Conservation (phyloP, 2,329 filamentous ascomycete species). For the Exserohilum turcica region DNA sequence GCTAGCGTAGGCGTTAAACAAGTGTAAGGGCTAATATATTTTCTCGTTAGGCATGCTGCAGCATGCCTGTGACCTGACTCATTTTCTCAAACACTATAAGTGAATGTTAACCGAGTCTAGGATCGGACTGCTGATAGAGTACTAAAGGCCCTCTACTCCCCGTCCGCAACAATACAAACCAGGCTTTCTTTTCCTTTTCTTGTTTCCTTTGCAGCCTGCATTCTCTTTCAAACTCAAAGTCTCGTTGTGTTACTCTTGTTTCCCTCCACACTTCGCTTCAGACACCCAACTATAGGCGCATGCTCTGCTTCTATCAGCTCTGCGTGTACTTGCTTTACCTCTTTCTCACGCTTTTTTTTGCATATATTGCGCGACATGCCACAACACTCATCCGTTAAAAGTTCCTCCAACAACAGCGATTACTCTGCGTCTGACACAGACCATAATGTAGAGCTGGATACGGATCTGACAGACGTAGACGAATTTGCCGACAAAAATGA, state of each 20-base stretch:
- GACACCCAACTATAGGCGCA: slow-evolving; percentile 7
- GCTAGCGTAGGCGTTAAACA: slow-evolving; percentile 17
- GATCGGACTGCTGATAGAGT: slow-evolving; percentile 6
- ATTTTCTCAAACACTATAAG: slow-evolving; percentile 5
- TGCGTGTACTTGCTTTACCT: slow-evolving; percentile 3
- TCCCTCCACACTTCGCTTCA: slow-evolving; percentile 6
- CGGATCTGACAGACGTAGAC: slow-evolving; percentile 14
- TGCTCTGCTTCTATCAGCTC: slow-evolving; percentile 6
- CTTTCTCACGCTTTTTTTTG: slow-evolving; percentile 3
- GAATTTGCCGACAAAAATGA: slow-evolving; percentile 7
- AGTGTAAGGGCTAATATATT: slow-evolving; percentile 8
- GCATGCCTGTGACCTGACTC: slow-evolving; percentile 3
- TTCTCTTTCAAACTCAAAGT: slow-evolving; percentile 10
- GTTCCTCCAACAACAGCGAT: slow-evolving; percentile 16
- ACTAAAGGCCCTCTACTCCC: slow-evolving; percentile 15
- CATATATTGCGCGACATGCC: slow-evolving; percentile 7
- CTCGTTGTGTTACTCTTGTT: slow-evolving; percentile 8
- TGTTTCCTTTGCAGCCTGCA: slow-evolving; percentile 5
- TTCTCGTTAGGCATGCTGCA: slow-evolving; percentile 2
- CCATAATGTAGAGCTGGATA: slow-evolving; percentile 16
- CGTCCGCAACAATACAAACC: slow-evolving; percentile 10
- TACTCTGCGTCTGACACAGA: slow-evolving; percentile 15
- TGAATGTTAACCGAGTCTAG: slow-evolving; percentile 6
- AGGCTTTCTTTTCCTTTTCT: slow-evolving; percentile 6
- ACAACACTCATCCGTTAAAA: slow-evolving; percentile 13